Base-by-base conservation (phyloP, 495 filamentous ascomycete genomes). In the Aspergillus carlsbadensis region DNA sequence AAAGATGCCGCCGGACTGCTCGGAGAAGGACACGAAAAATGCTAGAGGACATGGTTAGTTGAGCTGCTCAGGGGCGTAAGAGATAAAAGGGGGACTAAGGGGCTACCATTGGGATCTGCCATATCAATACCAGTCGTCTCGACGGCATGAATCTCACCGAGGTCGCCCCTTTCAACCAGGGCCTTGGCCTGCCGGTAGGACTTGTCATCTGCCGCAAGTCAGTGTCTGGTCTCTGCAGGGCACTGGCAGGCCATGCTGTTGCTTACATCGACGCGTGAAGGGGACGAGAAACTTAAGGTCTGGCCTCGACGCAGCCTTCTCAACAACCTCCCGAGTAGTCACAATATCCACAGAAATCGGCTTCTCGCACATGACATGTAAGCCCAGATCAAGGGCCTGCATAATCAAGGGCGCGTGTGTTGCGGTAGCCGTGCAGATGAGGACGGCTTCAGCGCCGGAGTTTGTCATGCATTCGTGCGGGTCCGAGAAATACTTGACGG, bases 261-360 rank as follows among this genome's bases (percentile, higher is more conserved):
- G 39, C 48, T 40, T 26, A 52, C 48, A 52, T 52, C 48, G 34
- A 10, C 48, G 48, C 15, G 18, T 24, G 11, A 52, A 52, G 24
- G 48, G 48, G 24, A 52, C 48, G 2, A 51, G 59, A n/a, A 65
- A 62, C 49, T 65, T 65, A 37, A 65, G 70, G 87, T 88, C 88
- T 86, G 91, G 66, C 81, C 84, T 45, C 84, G 79, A 55, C 92
- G 79, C 61, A 89, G 62, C 52, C 59, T 72, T 70, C 76, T 82
- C 41, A 81, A 80, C 35, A 82, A 82, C 71, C 87, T 26, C 62
- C 52, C 51, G 40, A 22, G 62, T 65, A 20, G 62, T 62, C 45
- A 48, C 56, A 11, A 65, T 59, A 36, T 65, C 62, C 43, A 65
- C 62, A 13, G 62, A 65, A 48, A 65, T 51, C 11, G 62, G 62